Percentiles rank a stretch among this genome's conserved stretches.
These are phyloP conservation scores for Fallopia convolvulus DNA, from an alignment of 148 eudicot species.

Conservation along the genomic window DNA sequence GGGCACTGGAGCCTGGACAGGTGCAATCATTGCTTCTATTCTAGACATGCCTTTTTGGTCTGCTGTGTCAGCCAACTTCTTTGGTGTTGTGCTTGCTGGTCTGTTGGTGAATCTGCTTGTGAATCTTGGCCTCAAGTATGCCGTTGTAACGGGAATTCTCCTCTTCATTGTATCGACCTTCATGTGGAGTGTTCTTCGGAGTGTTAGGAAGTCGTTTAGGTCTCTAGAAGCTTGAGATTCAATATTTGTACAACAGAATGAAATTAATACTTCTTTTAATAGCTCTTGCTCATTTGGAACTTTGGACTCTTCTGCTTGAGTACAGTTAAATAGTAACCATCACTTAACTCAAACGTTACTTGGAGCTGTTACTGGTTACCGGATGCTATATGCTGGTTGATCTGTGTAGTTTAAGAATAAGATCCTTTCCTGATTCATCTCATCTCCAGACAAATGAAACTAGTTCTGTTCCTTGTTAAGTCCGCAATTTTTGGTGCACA, in stretches of 20 bases:
- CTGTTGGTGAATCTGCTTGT: conserved; percentile 82
- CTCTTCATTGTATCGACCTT: conserved; percentile 67
- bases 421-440: not conserved
- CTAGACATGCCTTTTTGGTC: conserved; percentile 92
- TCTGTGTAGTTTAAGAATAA: not conserved
- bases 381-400: not conserved
- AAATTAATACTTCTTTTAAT: not conserved
- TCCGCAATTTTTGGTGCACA: not conserved
- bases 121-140: conserved; percentile 87
- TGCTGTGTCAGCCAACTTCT: conserved; percentile 77
- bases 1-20: conserved; percentile 97
- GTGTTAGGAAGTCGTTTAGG: conserved; percentile 37
- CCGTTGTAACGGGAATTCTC: conserved; percentile 45
- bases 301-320: not conserved
- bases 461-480: not conserved
- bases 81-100: conserved; percentile 88
- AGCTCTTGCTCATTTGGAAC: not conserved
- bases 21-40: conserved; percentile 80
- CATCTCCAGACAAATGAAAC: not conserved
- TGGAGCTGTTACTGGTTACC: not conserved
- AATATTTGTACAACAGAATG: not conserved
- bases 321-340: not conserved
- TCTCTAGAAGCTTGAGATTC: conserved; percentile 23
- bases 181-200: conserved; percentile 82
- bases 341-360: not conserved